These are phyloP conservation scores for Metschnikowia continentalis DNA, from an alignment of 805 yeast genomes.

Conservation along the genomic window DNA sequence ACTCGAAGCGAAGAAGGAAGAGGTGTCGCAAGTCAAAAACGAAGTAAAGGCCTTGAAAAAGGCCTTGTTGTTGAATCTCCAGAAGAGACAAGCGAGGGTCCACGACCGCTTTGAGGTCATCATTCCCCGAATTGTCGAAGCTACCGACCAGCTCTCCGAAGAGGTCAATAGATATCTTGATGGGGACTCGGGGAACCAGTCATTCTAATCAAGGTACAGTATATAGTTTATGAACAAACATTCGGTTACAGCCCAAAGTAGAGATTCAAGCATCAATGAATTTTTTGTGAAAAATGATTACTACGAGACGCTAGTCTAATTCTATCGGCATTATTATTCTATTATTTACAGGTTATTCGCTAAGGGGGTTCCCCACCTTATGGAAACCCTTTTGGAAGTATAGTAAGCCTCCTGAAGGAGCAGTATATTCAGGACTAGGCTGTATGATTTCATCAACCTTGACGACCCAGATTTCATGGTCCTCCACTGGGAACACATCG, in stretches of 20 bases:
- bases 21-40: slow-evolving; percentile 20
- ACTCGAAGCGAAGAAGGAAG: slow-evolving; percentile 22
- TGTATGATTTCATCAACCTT: slow-evolving; percentile 55
- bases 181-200: background rate
- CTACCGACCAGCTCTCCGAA: slow-evolving; percentile 18
- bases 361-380: slow-evolving; percentile 32
- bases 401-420: slow-evolving; percentile 56
- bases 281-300: too few relatives aligned
- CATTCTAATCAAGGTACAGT: background rate
- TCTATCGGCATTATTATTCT: background rate
- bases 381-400: slow-evolving; percentile 65
- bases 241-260: too few relatives aligned
- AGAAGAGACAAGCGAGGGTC: slow-evolving; percentile 23
- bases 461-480: slow-evolving; percentile 91
- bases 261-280: too few relatives aligned
- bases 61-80: slow-evolving; percentile 23
- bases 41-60: slow-evolving; percentile 27
- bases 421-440: slow-evolving; percentile 18
- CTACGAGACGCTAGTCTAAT: too few relatives aligned
- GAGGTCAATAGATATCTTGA: slow-evolving; percentile 4
- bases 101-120: slow-evolving; percentile 35
- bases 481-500: slow-evolving; percentile 57
- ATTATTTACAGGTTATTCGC: slow-evolving; percentile 7
- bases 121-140: slow-evolving; percentile 28
- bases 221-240: background rate